A percentile compares a stretch with the other conserved stretches of the same genome.
Evolutionary conservation across 179 eudicot genomes (phyloP).

Genomic region (Camellia oleifera): DNA sequence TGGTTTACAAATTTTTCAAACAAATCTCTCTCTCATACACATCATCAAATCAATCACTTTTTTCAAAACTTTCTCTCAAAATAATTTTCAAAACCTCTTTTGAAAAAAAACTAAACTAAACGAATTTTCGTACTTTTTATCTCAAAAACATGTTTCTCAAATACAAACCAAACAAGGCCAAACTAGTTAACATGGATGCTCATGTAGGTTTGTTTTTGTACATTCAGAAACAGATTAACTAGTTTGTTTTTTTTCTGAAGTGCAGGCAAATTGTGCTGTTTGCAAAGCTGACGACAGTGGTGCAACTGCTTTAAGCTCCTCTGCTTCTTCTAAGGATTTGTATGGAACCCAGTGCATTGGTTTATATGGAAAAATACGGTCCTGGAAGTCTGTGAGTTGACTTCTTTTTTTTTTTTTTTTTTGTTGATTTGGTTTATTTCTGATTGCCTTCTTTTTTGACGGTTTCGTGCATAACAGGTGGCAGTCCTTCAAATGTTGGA

Average conservation of each 20-base stretch:
- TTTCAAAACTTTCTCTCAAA: no score
- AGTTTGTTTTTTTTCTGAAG: neutral
- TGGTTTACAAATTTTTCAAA: no score
- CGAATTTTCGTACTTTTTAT: no score
- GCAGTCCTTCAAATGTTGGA: constrained; percentile 98
- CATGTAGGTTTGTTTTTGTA: neutral
- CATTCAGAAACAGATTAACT: neutral
- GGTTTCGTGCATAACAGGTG: constrained; percentile 43
- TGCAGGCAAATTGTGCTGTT: constrained; percentile 90
- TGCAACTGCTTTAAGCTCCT: constrained; percentile 79
- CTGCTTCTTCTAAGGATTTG: constrained; percentile 69
- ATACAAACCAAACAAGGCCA: no score
- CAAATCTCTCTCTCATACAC: no score
- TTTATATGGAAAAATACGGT: constrained; percentile 83
- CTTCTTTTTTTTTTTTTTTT: neutral
- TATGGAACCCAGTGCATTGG: constrained; percentile 95
- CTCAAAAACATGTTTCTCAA: no score
- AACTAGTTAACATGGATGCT: neutral
- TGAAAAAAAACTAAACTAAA: no score
- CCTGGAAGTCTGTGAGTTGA: constrained; percentile 94
- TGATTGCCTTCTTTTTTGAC: constrained; percentile 4
- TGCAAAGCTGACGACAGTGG: constrained; percentile 95
- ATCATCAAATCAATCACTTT: no score
- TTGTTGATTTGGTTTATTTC: neutral
- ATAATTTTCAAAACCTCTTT: no score